Base-by-base conservation (phyloP, 257 asterid genomes). In the Nicotiana undulata region DNA sequence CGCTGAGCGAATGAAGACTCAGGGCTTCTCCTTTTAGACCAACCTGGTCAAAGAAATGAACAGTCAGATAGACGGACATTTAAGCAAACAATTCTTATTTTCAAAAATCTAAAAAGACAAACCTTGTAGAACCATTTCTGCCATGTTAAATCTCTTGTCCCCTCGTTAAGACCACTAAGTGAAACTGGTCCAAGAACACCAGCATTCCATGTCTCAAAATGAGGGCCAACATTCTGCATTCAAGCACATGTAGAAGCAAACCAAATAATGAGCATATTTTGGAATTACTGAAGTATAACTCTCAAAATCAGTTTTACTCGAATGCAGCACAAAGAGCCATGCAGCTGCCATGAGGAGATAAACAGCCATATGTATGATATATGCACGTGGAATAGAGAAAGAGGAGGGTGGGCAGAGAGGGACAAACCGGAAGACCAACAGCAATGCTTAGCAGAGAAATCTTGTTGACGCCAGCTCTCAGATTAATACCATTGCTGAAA, bases 121-220 rank as follows among this genome's bases (percentile, higher is more conserved):
- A 93, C 99, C 97, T 92, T 90, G 55, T 96, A 96, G 75, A 94
- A 87, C 99, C 99, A 96, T 83, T 94, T 92, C 86, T 96, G 98
- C 99, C 99, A 96, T 63, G 98, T 89, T 85, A 96, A 90, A 86
- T 92, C 99, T 84, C 98, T 77, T 83, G 86, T 91, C 74, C 98
- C 98, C 82, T 91, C 97, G 6, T 90, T 90, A 59, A 96, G 99
- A 81, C 99, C 99, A 75, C 85, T 83, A 66, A 96, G 98, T 52
- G 98, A 87, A 89, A 94, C 97, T 0, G 99, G 99, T 55, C 99
- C 99, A 76, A 96, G 99, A 88, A 96, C 79, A 64, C 99, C 99
- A 46, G 99, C 95, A 85, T 91, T 96, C 99, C 99, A 96, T 24
- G 99, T 94, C 76, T 96, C 99, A 49, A 91, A 96, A 89, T 92